A percentile compares a stretch with the other conserved stretches of the same genome.
phyloP scores from a whole-genome alignment of 2,329 filamentous ascomycete species.

The Aureobasidium sp. region DNA sequence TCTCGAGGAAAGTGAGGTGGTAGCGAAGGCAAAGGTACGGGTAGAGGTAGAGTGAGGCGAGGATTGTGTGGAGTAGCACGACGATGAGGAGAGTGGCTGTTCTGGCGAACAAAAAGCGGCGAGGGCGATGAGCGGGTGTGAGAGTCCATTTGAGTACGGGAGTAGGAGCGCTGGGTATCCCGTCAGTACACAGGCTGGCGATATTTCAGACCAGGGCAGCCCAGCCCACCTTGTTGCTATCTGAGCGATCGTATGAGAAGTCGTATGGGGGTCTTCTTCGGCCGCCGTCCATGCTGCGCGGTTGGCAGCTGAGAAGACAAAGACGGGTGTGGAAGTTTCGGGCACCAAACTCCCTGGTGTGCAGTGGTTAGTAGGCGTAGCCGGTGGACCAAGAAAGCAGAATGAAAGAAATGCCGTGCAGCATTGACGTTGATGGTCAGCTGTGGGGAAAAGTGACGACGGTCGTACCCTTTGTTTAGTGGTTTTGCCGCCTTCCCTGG shows the following conservation, averaged over 20 bases:
- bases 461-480: not conserved
- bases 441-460: conserved; percentile 4
- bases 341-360: not conserved
- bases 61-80: not conserved
- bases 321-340: not conserved
- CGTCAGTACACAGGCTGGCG: not conserved
- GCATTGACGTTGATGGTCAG: not conserved
- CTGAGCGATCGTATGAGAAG: not conserved
- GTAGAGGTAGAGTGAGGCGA: not conserved
- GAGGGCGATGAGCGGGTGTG: not conserved
- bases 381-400: not conserved
- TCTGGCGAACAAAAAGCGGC: conserved; percentile 22
- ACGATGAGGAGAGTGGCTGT: conserved; percentile 9
- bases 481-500: not conserved
- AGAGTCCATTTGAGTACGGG: conserved; percentile 5
- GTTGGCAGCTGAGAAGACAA: not conserved
- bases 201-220: not conserved
- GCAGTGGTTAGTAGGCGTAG: not conserved
- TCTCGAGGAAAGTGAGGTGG: conserved; percentile 38
- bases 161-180: not conserved
- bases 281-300: conserved; percentile 7
- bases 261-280: conserved; percentile 1
- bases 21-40: conserved; percentile 12
- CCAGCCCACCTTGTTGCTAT: not conserved
- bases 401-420: not conserved